These are phyloP conservation scores for Aspergillus jensenii DNA, from an alignment of 2,329 filamentous ascomycete genomes.

Conservation along the genomic window DNA sequence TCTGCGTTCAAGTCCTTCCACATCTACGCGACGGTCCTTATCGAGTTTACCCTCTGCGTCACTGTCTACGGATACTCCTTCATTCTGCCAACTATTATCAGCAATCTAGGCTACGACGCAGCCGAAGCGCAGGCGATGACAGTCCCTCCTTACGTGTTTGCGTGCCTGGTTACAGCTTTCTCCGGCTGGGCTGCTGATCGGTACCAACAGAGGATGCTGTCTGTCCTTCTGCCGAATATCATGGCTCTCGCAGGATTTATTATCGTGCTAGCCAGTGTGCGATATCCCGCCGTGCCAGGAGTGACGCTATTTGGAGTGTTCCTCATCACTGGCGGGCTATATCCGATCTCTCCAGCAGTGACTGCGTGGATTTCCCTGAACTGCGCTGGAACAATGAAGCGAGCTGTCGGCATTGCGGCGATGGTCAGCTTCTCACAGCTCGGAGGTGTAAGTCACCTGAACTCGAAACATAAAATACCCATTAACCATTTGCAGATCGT, in stretches of 20 bases:
- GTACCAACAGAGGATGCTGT: constrained; percentile 41
- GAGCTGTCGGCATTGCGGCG: constrained; percentile 45
- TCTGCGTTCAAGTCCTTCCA: neutral
- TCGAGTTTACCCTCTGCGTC: constrained; percentile 44
- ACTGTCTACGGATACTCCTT: neutral
- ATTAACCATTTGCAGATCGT: neutral
- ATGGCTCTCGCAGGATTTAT: constrained; percentile 41
- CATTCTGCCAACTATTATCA: constrained; percentile 41
- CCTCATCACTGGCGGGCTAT: constrained; percentile 45
- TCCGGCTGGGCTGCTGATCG: constrained; percentile 37
- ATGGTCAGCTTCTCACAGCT: constrained; percentile 26
- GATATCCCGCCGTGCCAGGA: constrained; percentile 36
- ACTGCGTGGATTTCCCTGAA: constrained; percentile 36
- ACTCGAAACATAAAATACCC: too few species aligned
- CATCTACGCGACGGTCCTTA: constrained; percentile 56
- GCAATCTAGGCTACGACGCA: constrained; percentile 43
- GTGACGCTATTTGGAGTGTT: constrained; percentile 46
- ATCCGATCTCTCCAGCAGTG: constrained; percentile 44
- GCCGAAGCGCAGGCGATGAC: constrained; percentile 30
- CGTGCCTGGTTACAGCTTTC: constrained; percentile 26
- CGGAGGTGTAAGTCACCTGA: neutral
- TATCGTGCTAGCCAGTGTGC: constrained; percentile 36
- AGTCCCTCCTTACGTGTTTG: constrained; percentile 35
- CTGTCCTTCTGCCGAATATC: constrained; percentile 38
- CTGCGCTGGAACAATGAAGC: constrained; percentile 30